A percentile compares a stretch with the other conserved stretches of the same genome.
phyloP scores from a whole-genome alignment of 345 rosid genomes.

The Camelina laxa region DNA sequence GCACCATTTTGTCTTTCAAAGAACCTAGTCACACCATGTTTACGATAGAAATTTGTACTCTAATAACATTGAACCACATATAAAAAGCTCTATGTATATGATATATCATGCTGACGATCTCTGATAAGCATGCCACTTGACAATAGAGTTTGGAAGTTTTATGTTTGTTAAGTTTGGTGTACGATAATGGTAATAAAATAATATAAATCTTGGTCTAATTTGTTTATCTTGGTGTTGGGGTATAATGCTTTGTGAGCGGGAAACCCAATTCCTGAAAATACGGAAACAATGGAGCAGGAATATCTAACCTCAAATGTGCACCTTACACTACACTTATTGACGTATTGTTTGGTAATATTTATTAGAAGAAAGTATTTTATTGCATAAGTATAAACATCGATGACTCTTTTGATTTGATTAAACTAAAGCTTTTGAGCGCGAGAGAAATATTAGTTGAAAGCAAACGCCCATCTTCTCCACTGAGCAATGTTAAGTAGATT shows the following conservation, averaged over 20 bases:
- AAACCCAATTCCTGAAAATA: conserved; percentile 35
- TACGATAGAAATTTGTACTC: background rate
- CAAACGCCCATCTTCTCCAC: conserved; percentile 41
- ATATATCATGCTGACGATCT: background rate
- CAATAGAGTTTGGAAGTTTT: background rate
- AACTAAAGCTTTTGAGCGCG: conserved; percentile 8
- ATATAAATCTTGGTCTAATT: background rate
- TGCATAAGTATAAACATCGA: background rate
- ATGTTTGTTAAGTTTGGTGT: background rate
- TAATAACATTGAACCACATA: background rate
- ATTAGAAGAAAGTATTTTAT: background rate
- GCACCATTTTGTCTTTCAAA: background rate
- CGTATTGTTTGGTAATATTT: conserved; percentile 12
- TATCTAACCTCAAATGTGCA: conserved; percentile 21
- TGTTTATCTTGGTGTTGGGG: conserved; percentile 17
- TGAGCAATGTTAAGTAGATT: conserved; percentile 18
- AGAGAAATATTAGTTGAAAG: conserved; percentile 22
- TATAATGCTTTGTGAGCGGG: conserved; percentile 36
- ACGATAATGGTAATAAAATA: conserved; percentile 11
- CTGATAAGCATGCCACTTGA: background rate
- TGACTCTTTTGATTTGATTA: background rate
- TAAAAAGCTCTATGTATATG: background rate
- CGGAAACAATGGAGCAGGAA: conserved; percentile 35
- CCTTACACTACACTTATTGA: conserved; percentile 34
- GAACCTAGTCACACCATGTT: background rate